Base-by-base conservation (phyloP, 352 stramenopile species). In the Phytophthora tentaculata region DNA sequence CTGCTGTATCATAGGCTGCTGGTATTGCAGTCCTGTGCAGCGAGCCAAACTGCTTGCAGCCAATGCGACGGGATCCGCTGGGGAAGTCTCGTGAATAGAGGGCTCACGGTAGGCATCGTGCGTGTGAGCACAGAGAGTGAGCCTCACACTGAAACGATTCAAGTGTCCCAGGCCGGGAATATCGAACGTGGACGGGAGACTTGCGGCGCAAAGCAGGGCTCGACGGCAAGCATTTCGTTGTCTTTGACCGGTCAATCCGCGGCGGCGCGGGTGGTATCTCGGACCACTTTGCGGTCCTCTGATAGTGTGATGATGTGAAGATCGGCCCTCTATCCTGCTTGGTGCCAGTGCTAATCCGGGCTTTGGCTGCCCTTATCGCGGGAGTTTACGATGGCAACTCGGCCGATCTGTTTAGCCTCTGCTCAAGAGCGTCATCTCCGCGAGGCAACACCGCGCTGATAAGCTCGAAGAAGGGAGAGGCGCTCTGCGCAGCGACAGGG, bases 111-210 rank as follows among this genome's bases (percentile, higher is more conserved):
- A 50, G 35, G 44, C 23, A 14, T 29, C 35, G 48, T 58, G 35
- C 24, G 19, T 59, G 24, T 61, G 32, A 41, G 68, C 48, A 41
- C 62, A 67, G 64, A 76, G 69, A 76, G 67, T 71, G 58, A 54
- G 67, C 55, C 22, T 22, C 29, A 44, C 49, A 65, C 69, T 76
- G 62, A 73, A 68, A 70, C 60, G 61, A 53, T 59, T 64, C 74
- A 67, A 69, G 64, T 74, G 63, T 74, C 60, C 64, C 66, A 66
- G 23, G 20, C 26, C 56, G 43, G 61, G 56, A 71, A 71, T 67
- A 70, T 75, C 48, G 64, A 73, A 80, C 56, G 54, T 64, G 62
- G 58, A 60, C 52, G 29, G 14, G 39, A 37, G 35, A 5, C 26
- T 55, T 3, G 50, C 22, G 23, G 44, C 59, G 58, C 63, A 64